Evolutionary conservation across 805 yeast species (phyloP), one percentile per base, ranked within the genome.

Genomic region (Crinitomyces ghanaensis): DNA sequence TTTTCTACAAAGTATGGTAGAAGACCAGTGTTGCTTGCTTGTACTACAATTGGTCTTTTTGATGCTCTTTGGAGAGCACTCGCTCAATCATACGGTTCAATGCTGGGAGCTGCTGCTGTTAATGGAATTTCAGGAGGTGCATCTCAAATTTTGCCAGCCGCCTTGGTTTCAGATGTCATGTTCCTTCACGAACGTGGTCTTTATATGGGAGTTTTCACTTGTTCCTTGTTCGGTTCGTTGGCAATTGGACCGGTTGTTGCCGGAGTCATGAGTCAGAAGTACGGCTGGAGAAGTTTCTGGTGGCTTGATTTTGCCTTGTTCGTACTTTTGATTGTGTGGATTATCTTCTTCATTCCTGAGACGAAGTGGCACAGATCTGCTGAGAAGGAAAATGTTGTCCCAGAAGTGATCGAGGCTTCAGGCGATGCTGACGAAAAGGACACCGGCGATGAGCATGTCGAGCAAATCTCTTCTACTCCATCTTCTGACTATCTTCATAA

Each of bases 121-220:
- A 53, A 61, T 16, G 76, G 77, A 4, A 43, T 70, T 16, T 60
- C 68, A 39, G 66, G 70, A 12, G 61, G 32, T 4, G 30, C 70
- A 3, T 72, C 75, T 3, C 56, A 65, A 16, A 46, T 68, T 30
- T 65, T 71, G 2, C 68, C 72, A 13, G 74, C 73, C 33, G 72
- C 71, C 6, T 55, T 68, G 6, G 51, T 68, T 32, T 62, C 66
- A 19, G 75, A 70, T 47, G 52, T 70, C 28, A 46, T 62, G n/a
- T 28, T 49, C 5, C 49, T 57, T 9, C 59, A 68, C 6, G 56
- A 57, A 41, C 48, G 62, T 28, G 72, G 74, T 2, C 40, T 63
- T 11, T 64, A 65, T 4, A 49, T 70, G 36, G 67, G 65, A 4
- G 36, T 57, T 5, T 70, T 74, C 74, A 53, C 66, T 12, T 20